phyloP scores from a whole-genome alignment of 495 filamentous ascomycete species.

The Diplogelasinospora grovesii region DNA sequence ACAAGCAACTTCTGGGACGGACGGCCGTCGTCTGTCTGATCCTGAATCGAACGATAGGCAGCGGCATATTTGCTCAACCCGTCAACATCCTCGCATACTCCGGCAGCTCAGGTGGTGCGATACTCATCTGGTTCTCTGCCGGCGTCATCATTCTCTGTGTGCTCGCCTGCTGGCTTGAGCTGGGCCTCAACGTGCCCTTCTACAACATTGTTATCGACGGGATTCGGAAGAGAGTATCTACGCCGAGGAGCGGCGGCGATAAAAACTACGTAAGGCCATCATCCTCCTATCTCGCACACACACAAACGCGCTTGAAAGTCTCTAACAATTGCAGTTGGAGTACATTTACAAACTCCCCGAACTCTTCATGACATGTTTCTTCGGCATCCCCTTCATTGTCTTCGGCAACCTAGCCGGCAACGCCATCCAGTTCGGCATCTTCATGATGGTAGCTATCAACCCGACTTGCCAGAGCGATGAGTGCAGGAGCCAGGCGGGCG shows the following conservation, averaged over 20 bases:
- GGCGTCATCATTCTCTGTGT: slow-evolving; percentile 5
- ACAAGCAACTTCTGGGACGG: neutral
- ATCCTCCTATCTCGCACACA: too few relatives aligned
- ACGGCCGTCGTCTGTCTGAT: slow-evolving; percentile 3
- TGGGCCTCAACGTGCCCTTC: slow-evolving; percentile 1
- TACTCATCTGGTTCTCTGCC: slow-evolving; percentile 3
- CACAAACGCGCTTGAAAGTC: too few relatives aligned
- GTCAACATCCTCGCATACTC: neutral
- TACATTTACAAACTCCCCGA: slow-evolving; percentile 5
- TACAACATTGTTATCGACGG: neutral
- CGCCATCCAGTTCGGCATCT: neutral
- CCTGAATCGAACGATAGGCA: slow-evolving; percentile 4
- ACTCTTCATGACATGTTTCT: slow-evolving; percentile 4
- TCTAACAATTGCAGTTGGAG: slow-evolving; percentile 7
- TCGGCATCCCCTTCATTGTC: slow-evolving; percentile 7
- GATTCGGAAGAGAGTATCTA: neutral
- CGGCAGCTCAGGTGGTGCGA: slow-evolving; percentile 1
- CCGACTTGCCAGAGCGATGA: neutral
- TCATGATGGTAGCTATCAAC: slow-evolving; percentile 1
- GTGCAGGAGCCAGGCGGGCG: neutral
- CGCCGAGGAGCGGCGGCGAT: slow-evolving; percentile 1
- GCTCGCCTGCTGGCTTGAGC: slow-evolving; percentile 1
- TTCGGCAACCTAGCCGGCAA: slow-evolving; percentile 8
- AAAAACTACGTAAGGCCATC: slow-evolving; percentile 3
- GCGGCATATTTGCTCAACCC: slow-evolving; percentile 6